phyloP scores from a whole-genome alignment of 2,329 filamentous ascomycete species.

The Moelleriella libera region DNA sequence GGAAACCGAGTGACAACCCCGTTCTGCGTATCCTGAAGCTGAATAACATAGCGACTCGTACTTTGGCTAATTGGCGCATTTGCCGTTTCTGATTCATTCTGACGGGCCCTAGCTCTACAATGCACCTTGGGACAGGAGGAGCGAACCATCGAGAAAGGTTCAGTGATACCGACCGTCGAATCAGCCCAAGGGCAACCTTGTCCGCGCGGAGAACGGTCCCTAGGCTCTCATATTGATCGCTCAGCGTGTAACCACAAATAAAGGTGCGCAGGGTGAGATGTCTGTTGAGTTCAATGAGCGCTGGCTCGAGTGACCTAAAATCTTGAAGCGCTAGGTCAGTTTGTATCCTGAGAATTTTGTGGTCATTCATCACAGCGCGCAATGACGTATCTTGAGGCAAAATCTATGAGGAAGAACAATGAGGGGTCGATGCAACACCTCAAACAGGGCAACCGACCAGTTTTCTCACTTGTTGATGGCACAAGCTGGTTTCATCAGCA shows the following conservation, averaged over 20 bases:
- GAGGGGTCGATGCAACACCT: no score
- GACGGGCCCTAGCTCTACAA: background rate
- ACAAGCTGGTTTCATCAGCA: no score
- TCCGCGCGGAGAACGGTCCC: background rate
- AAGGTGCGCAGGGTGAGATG: background rate
- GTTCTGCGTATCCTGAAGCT: constrained; percentile 61
- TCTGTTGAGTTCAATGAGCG: background rate
- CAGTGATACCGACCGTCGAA: background rate
- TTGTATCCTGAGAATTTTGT: no score
- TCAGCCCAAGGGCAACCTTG: constrained; percentile 1
- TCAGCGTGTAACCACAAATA: background rate
- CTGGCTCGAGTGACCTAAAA: no score
- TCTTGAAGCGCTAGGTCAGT: no score
- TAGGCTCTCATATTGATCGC: background rate
- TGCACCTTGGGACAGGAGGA: background rate
- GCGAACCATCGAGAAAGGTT: constrained; percentile 1
- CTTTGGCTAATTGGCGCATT: background rate
- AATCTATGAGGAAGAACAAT: no score
- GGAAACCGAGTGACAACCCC: constrained; percentile 77
- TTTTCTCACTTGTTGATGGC: no score
- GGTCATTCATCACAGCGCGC: no score
- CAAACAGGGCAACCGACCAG: no score
- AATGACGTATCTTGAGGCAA: no score
- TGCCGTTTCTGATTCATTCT: background rate
- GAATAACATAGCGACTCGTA: constrained; percentile 49